These are phyloP conservation scores for Fraxinus floribunda DNA, from an alignment of 305 asterid genomes.

Conservation along the genomic window DNA sequence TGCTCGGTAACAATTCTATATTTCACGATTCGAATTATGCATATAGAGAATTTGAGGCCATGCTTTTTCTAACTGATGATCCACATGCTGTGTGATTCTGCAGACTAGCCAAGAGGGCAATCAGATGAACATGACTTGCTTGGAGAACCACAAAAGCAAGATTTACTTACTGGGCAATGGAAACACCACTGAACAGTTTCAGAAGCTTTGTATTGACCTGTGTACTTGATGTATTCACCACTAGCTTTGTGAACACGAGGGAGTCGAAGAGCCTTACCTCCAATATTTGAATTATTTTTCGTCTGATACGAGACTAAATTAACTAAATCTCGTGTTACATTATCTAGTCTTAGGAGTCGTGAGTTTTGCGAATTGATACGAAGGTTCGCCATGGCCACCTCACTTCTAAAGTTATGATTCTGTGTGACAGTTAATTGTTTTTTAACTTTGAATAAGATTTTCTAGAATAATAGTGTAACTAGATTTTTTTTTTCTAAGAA, in stretches of 20 bases:
- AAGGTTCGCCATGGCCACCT: background rate
- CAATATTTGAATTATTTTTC: background rate
- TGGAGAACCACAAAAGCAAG: constrained; percentile 47
- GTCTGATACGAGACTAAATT: background rate
- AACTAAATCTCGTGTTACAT: background rate
- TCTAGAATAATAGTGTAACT: background rate
- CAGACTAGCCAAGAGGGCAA: constrained; percentile 56
- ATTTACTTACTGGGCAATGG: constrained; percentile 33
- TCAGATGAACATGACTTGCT: constrained; percentile 61
- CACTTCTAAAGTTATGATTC: background rate
- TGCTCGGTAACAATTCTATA: constrained; percentile 48
- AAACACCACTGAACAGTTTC: constrained; percentile 38
- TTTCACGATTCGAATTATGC: background rate
- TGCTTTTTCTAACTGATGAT: background rate
- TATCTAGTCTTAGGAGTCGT: background rate
- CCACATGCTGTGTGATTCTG: background rate
- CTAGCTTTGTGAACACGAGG: background rate
- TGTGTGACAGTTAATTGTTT: background rate
- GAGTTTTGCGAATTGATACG: background rate
- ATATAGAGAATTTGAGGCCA: background rate
- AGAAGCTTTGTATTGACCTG: constrained; percentile 65
- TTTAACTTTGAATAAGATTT: background rate
- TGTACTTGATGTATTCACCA: constrained; percentile 38
- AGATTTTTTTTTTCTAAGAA: background rate
- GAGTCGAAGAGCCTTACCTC: background rate